Base-by-base conservation (phyloP, 345 rosid species). In the Salix arbutifolia region DNA sequence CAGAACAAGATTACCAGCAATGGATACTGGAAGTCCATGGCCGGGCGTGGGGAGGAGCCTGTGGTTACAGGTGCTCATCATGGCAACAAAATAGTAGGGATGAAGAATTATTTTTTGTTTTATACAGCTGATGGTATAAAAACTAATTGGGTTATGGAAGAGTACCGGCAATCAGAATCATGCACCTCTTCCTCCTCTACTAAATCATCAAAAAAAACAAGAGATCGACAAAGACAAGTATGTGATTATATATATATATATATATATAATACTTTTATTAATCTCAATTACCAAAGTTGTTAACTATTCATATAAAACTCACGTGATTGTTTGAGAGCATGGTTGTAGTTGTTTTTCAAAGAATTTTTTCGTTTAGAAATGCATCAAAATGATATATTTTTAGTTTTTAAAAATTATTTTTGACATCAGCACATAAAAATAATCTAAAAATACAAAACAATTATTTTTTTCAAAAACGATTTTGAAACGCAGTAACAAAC, bases 101-200 rank as follows among this genome's bases (percentile, higher is more conserved):
- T 87, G 72, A 95, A 95, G 79, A 91, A 84, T 48, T 81, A 86
- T 58, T 87, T 81, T 17, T 78, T 82, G 23, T 95, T 93, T 72
- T 84, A 87, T 77, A 60, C 86, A 5, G 97, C 93, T 16, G 91
- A 90, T 77, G 90, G 81, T 10, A 72, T 74, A 25, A 88, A 86
- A 77, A 88, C 97, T 23, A 89, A 89, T 46, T 95, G 99, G 99
- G 30, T 90, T 38, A 86, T 95, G 94, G 92, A 95, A 58, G 97
- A 95, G 76, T 95, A 88, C 69, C 85, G 92, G 25, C 95, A 91
- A 64, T 83, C 87, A 0, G 88, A 81, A 77, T 78, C 81, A 2
- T 76, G 80, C 70, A 77, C 89, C 60, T 71, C 82, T 50, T n/a
- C 81, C 69, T 76, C 78, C 8, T 76, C 80, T 65, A 77, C 80